Evolutionary conservation across 768 basidiomycete genomes (phyloP), one percentile per base, ranked within the genome.

Genomic region (Galerina marginata): DNA sequence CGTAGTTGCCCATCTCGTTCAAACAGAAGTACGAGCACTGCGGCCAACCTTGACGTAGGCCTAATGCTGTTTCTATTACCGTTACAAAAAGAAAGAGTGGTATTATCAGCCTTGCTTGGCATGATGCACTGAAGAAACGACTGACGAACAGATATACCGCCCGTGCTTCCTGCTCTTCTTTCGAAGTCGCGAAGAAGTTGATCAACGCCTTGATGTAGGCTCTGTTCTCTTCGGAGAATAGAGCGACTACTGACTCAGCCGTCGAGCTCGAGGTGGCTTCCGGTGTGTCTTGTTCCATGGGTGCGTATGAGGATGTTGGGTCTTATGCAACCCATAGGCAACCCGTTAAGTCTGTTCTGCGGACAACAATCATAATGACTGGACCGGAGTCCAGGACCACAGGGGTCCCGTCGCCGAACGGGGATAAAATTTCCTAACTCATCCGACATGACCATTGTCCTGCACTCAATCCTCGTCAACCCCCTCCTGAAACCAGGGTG

Each of bases 11-110:
- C 86, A 1, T 75, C 81, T 16, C 80, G 74, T 69, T 93, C 89
- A 59, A 85, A 95, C 1, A 95, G 74, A 5, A 92, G 75, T 0
- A 94, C 83, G 1, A 94, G 80, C 0, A 95, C 92, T 9, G 92
- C 89, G 4, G 85, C 90, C 5, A 85, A 81, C 65, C 80, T 85
- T 40, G 71, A 73, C 6, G 42, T 60, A 5, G 74, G 76, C 25
- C 58, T 56, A 23, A 61, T 52, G 20, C 42, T 15, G 42, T 53
- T 25, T 48, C 59, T 54, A 33, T 38, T 16, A 20, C 20, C 20
- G 20, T 20, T 20, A 20, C 20, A 20, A 20, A 20, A 20, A 20
- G 20, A 20, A 20, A 20, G 20, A 20, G 20, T 20, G 20, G 29
- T 33, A 33, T 7, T 33, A 33, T 33, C 29, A 33, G 29, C 29